Evolutionary conservation across 768 basidiomycete species (phyloP).

Genomic region (Tulasnella sp.): DNA sequence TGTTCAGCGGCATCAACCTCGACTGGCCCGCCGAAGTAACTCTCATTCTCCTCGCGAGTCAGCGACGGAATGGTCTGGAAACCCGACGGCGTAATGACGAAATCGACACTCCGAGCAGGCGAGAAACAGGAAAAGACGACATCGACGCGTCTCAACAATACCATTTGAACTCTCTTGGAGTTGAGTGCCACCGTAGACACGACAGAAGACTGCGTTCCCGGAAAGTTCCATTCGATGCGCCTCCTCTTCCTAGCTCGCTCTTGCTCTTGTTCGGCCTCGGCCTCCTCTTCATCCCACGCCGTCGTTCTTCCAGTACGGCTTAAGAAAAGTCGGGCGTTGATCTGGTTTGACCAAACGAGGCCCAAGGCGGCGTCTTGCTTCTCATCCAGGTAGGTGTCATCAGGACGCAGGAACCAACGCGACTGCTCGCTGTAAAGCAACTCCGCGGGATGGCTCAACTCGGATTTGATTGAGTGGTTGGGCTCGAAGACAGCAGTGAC

Average conservation of each 20-base stretch:
- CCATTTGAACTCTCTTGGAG: neutral
- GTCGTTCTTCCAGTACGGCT: slow-evolving; percentile 52
- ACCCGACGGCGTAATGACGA: slow-evolving; percentile 53
- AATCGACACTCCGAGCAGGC: slow-evolving; percentile 53
- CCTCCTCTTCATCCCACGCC: slow-evolving; percentile 29
- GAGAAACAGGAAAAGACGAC: slow-evolving; percentile 65
- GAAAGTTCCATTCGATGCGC: neutral
- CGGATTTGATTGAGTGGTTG: neutral
- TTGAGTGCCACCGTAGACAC: no score
- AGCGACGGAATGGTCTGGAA: slow-evolving; percentile 26
- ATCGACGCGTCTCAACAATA: slow-evolving; percentile 56
- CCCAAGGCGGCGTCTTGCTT: slow-evolving; percentile 75
- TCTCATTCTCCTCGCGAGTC: no score
- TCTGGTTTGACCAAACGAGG: slow-evolving; percentile 86
- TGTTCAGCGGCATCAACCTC: no score
- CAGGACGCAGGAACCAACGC: slow-evolving; percentile 59
- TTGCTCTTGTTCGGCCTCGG: neutral
- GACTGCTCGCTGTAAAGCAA: slow-evolving; percentile 61
- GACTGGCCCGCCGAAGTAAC: no score
- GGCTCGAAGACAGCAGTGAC: slow-evolving; percentile 63
- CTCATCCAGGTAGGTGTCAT: slow-evolving; percentile 43
- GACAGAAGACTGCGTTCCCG: neutral
- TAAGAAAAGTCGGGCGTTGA: slow-evolving; percentile 82
- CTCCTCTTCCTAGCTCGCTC: slow-evolving; percentile 26
- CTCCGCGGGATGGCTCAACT: slow-evolving; percentile 10